Conservation (phyloP, 345 rosid species). For the Camelina neglecta region DNA sequence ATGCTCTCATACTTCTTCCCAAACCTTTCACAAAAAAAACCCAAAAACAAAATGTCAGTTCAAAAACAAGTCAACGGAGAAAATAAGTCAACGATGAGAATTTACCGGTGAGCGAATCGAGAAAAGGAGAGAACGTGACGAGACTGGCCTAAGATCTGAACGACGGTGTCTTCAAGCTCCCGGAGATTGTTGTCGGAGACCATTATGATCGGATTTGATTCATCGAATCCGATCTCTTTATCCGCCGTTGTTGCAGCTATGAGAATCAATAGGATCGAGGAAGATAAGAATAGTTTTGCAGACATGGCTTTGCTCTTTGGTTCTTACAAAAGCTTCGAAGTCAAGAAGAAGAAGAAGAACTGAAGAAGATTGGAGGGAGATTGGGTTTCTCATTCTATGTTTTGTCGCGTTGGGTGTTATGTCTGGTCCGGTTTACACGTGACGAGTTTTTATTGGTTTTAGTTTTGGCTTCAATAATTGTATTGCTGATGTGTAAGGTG, state of each 20-base stretch:
- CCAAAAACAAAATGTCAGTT: background rate
- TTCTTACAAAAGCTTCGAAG: background rate
- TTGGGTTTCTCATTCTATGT: slow-evolving; percentile 1
- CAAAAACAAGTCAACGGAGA: background rate
- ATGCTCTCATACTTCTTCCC: slow-evolving; percentile 67
- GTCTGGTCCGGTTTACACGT: background rate
- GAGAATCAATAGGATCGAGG: slow-evolving; percentile 43
- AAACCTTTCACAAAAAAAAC: slow-evolving; percentile 56
- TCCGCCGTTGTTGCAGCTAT: slow-evolving; percentile 43
- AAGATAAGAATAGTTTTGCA: slow-evolving; percentile 26
- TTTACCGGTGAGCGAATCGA: slow-evolving; percentile 70
- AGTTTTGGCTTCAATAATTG: background rate
- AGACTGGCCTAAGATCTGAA: slow-evolving; percentile 58
- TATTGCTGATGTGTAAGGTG: background rate
- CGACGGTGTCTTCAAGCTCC: slow-evolving; percentile 56
- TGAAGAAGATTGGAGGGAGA: slow-evolving; percentile 14
- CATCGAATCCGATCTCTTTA: slow-evolving; percentile 55
- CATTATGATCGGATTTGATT: slow-evolving; percentile 66
- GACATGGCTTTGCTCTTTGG: slow-evolving; percentile 47
- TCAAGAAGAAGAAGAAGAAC: slow-evolving; percentile 7
- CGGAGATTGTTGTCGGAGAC: slow-evolving; percentile 59
- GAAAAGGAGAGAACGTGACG: slow-evolving; percentile 67
- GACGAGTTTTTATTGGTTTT: background rate
- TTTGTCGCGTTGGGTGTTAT: too few species aligned
- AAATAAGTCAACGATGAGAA: background rate